phyloP scores from a whole-genome alignment of 2,329 filamentous ascomycete species.

The Pseudogymnoascus sp. region DNA sequence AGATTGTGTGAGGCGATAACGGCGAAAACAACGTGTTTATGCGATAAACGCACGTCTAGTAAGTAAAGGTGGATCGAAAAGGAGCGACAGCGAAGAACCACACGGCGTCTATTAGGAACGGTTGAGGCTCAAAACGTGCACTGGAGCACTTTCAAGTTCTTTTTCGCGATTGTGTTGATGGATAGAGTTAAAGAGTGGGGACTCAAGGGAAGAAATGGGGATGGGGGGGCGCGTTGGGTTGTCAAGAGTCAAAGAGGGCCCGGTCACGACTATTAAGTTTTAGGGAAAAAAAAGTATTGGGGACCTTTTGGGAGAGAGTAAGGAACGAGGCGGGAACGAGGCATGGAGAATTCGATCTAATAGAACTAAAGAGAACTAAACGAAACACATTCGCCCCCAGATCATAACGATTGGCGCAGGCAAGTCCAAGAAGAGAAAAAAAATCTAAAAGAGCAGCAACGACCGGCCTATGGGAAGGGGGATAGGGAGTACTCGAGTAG shows the following conservation, averaged over 20 bases:
- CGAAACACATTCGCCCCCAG: neutral
- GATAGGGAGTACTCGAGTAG: slow-evolving; percentile 4
- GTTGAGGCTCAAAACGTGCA: slow-evolving; percentile 6
- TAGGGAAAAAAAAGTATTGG: neutral
- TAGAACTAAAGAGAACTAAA: slow-evolving; percentile 3
- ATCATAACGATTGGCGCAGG: neutral
- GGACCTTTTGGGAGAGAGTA: neutral
- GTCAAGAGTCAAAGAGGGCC: slow-evolving; percentile 8
- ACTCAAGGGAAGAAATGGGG: slow-evolving; percentile 7
- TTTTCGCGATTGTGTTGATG: slow-evolving; percentile 9
- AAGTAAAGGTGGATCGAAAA: slow-evolving; percentile 6
- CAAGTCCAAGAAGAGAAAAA: slow-evolving; percentile 1
- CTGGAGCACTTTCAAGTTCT: slow-evolving; percentile 7
- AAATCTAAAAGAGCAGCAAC: neutral
- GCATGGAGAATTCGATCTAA: neutral
- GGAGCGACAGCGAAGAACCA: slow-evolving; percentile 7
- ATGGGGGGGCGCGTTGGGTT: slow-evolving; percentile 5
- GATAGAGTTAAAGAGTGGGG: slow-evolving; percentile 8
- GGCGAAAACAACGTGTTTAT: slow-evolving; percentile 8
- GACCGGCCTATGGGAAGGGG: slow-evolving; percentile 2
- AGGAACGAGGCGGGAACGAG: neutral
- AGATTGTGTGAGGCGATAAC: slow-evolving; percentile 8
- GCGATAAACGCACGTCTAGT: slow-evolving; percentile 3
- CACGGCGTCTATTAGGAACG: slow-evolving; percentile 1
- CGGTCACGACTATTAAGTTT: slow-evolving; percentile 7